A percentile compares a stretch with the other conserved stretches of the same genome.
Conservation (phyloP, 495 filamentous ascomycete species). For the Gamarada debralockiae region DNA sequence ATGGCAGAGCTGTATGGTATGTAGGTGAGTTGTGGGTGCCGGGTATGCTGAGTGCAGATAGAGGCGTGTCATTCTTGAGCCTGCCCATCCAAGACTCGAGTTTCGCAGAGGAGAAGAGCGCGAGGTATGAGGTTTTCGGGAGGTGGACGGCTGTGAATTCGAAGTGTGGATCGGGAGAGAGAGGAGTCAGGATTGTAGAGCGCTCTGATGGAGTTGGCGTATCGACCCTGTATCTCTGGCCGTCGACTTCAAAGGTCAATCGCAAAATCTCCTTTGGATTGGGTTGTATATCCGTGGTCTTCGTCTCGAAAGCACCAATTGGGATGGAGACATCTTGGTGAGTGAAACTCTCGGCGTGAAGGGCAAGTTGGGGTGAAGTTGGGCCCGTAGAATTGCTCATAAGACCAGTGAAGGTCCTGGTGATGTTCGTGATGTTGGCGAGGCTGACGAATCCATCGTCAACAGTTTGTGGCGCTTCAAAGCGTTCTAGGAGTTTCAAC, state of each 20-base stretch:
- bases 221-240: constrained; percentile 59
- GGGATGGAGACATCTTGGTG: constrained; percentile 49
- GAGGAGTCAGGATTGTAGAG: constrained; percentile 51
- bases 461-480: constrained; percentile 43
- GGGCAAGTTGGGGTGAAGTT: constrained; percentile 35
- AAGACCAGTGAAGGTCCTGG: constrained; percentile 47
- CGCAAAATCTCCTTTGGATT: constrained; percentile 52
- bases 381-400: constrained; percentile 35
- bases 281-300: constrained; percentile 49
- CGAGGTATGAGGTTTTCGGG: constrained; percentile 57
- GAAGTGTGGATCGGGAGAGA: constrained; percentile 50
- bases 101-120: constrained; percentile 69
- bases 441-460: constrained; percentile 13
- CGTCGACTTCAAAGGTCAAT: constrained; percentile 57
- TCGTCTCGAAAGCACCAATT: constrained; percentile 55
- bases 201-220: constrained; percentile 50
- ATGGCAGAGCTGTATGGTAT: constrained; percentile 76
- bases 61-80: constrained; percentile 59
- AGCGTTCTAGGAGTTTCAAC: constrained; percentile 72
- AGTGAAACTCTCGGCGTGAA: constrained; percentile 51
- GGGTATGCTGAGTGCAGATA: constrained; percentile 84
- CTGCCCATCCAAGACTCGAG: constrained; percentile 78
- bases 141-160: constrained; percentile 74
- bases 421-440: constrained; percentile 14
- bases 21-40: constrained; percentile 96